A percentile compares a stretch with the other conserved stretches of the same genome.
phyloP scores from a whole-genome alignment of 371 early-diverging fungal species.

The Mucor saturninus region DNA sequence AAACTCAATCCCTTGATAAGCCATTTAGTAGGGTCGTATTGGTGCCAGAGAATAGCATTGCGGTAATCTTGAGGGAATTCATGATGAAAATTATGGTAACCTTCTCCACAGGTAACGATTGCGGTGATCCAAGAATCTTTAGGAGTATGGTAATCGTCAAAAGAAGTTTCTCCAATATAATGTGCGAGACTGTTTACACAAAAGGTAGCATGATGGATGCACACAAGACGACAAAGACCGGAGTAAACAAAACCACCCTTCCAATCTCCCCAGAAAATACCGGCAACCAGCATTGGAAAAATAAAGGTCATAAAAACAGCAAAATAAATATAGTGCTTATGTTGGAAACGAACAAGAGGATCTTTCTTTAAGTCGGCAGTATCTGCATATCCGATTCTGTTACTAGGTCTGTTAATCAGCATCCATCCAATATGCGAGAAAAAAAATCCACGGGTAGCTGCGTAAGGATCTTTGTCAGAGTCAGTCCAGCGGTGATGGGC shows the following conservation, averaged over 20 bases:
- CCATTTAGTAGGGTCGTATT: conserved; percentile 98
- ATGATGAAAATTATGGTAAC: conserved; percentile 92
- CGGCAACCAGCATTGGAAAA: conserved; percentile 85
- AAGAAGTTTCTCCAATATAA: conserved; percentile 77
- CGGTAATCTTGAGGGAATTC: conserved; percentile 96
- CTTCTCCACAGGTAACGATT: conserved; percentile 82
- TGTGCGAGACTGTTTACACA: conserved; percentile 92
- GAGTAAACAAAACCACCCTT: conserved; percentile 89
- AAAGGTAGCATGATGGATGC: conserved; percentile 94
- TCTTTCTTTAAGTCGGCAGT: conserved; percentile 82
- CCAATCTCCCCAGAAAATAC: conserved; percentile 89
- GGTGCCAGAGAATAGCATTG: conserved; percentile 87
- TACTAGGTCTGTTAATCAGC: conserved; percentile 77
- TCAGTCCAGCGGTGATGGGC: conserved; percentile 93
- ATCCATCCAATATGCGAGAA: conserved; percentile 94
- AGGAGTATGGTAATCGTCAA: conserved; percentile 81
- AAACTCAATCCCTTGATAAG: conserved; percentile 68
- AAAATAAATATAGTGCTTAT: conserved; percentile 78
- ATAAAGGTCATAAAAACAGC: conserved; percentile 75
- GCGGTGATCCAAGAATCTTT: conserved; percentile 84
- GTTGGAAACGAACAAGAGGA: conserved; percentile 80
- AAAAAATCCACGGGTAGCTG: conserved; percentile 81
- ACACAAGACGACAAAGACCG: conserved; percentile 79
- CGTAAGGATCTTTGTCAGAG: conserved; percentile 90
- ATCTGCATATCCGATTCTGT: conserved; percentile 79